phyloP scores from a whole-genome alignment of 345 rosid genomes.

The Populus euphratica region DNA sequence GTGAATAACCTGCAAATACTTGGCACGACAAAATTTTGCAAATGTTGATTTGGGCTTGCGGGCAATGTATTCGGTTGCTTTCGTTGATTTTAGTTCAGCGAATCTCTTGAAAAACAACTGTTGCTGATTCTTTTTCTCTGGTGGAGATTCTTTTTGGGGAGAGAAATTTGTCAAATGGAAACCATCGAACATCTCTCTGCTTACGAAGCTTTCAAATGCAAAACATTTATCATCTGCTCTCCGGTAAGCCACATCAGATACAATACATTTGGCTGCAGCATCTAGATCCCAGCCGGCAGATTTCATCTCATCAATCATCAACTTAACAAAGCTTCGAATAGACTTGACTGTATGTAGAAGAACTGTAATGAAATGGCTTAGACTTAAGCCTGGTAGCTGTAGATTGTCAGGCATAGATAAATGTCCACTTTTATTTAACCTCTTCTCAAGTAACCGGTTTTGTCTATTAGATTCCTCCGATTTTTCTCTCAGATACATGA shows the following conservation, averaged over 20 bases:
- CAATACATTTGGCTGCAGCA: conserved; percentile 59
- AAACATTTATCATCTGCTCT: conserved; percentile 69
- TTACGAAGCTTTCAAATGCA: conserved; percentile 69
- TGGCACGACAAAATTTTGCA: conserved; percentile 50
- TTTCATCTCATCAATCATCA: conserved; percentile 65
- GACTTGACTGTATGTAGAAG: conserved; percentile 61
- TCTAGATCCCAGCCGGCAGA: conserved; percentile 65
- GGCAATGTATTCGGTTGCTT: conserved; percentile 45
- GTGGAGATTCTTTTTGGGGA: conserved; percentile 26
- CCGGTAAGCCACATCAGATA: conserved; percentile 46
- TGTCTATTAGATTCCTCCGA: conserved; percentile 41
- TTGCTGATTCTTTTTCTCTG: conserved; percentile 28
- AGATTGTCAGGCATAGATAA: conserved; percentile 49
- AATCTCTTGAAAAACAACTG: conserved; percentile 57
- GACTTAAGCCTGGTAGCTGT: conserved; percentile 44
- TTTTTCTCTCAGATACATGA: conserved; percentile 59
- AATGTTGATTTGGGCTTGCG: conserved; percentile 62
- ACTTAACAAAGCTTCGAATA: conserved; percentile 57
- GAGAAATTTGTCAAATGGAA: conserved; percentile 60
- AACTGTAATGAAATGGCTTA: conserved; percentile 48
- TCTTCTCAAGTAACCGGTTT: conserved; percentile 56
- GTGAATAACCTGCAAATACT: conserved; percentile 70
- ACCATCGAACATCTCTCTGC: conserved; percentile 68
- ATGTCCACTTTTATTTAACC: conserved; percentile 63
- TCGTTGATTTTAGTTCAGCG: conserved; percentile 52